A percentile compares a stretch with the other conserved stretches of the same genome.
These are phyloP conservation scores for Schoenoplectus triqueter DNA, from an alignment of 202 grass and related monocot genomes.

Conservation along the genomic window DNA sequence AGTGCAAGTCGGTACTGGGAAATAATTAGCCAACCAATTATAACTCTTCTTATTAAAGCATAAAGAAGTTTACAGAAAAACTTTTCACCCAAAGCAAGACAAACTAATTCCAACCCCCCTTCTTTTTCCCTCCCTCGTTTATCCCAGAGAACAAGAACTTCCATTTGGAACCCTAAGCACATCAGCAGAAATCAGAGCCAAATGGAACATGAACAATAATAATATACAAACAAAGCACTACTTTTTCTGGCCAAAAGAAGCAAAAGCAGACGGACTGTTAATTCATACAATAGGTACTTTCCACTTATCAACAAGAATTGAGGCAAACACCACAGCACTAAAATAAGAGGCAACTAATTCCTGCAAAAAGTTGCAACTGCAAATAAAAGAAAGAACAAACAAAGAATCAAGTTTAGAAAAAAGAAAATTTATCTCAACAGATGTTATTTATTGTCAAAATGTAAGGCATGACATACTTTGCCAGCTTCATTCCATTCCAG, in stretches of 20 bases:
- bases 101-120: not conserved
- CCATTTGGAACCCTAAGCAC: not conserved
- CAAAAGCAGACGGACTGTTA: not conserved
- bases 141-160: not conserved
- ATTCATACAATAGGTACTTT: slow-evolving; percentile 16
- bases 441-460: not conserved
- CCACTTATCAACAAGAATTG: not conserved
- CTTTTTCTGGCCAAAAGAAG: not conserved
- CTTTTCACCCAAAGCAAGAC: not conserved
- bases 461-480: slow-evolving; percentile 42
- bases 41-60: not conserved
- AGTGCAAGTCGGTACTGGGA: no score
- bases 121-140: not conserved
- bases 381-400: slow-evolving; percentile 2
- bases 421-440: slow-evolving; percentile 1
- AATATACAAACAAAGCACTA: slow-evolving; percentile 10
- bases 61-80: not conserved
- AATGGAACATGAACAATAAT: not conserved
- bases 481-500: slow-evolving; percentile 45
- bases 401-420: slow-evolving; percentile 4
- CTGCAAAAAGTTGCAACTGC: slow-evolving; percentile 10
- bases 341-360: slow-evolving; percentile 5
- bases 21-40: not conserved
- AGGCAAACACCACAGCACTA: not conserved
- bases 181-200: not conserved